Conservation (phyloP, 2,329 filamentous ascomycete species). For the Myriosclerotinia curreyana region DNA sequence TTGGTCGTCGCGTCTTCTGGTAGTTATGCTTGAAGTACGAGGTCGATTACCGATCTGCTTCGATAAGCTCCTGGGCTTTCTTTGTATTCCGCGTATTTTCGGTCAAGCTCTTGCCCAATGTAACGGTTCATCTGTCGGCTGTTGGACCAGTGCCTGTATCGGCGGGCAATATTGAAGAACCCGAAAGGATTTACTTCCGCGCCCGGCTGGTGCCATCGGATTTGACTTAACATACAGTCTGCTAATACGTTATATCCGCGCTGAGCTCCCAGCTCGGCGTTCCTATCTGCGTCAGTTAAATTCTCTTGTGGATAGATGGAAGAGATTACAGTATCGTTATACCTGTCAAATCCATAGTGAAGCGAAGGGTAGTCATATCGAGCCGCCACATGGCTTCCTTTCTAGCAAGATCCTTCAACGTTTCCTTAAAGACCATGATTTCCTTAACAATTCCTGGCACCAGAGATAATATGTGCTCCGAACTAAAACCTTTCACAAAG, state of each 20-base stretch:
- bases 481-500: too few relatives aligned
- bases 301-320: background rate
- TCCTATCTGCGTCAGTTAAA: conserved; percentile 4
- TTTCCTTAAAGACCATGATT: too few relatives aligned
- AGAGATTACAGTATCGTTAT: conserved; percentile 17
- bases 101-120: conserved; percentile 29
- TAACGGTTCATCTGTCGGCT: conserved; percentile 28
- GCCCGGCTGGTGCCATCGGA: conserved; percentile 26
- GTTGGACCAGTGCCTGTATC: conserved; percentile 27
- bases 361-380: conserved; percentile 26
- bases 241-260: conserved; percentile 23
- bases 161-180: conserved; percentile 12
- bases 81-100: conserved; percentile 24
- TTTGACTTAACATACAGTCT: conserved; percentile 26
- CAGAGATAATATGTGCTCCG: too few relatives aligned
- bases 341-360: conserved; percentile 32
- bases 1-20: background rate
- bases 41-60: conserved; percentile 21
- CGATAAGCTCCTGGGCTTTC: background rate
- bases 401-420: too few relatives aligned
- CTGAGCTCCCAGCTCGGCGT: conserved; percentile 10
- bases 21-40: conserved; percentile 9
- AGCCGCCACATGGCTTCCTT: conserved; percentile 27
- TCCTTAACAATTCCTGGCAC: too few relatives aligned
- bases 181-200: conserved; percentile 24